These are phyloP conservation scores for Populus hybrid DNA, from an alignment of 441 rosid genomes.

Conservation along the genomic window DNA sequence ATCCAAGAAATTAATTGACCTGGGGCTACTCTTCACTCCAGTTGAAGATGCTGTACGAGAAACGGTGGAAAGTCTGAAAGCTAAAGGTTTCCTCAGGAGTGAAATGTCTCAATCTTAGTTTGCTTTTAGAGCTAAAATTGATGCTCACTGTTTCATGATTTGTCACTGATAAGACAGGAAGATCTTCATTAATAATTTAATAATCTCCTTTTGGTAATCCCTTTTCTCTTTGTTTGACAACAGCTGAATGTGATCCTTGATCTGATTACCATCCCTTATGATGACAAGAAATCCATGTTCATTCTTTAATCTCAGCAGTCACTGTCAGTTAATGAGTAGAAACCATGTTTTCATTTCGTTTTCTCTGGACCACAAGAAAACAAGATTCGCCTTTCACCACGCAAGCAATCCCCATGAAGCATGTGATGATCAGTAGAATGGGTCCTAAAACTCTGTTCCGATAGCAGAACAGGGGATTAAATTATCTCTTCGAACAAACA, in stretches of 20 bases:
- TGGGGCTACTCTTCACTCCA: constrained; percentile 59
- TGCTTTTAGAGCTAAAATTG: background rate
- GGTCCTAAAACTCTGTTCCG: constrained; percentile 13
- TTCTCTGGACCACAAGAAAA: constrained; percentile 10
- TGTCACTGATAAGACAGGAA: background rate
- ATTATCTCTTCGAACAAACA: background rate
- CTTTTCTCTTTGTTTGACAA: background rate
- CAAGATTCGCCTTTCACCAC: constrained; percentile 2
- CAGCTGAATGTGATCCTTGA: constrained; percentile 4
- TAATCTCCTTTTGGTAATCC: background rate
- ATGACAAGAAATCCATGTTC: background rate
- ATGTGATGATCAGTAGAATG: constrained; percentile 18
- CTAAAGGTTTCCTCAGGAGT: constrained; percentile 49
- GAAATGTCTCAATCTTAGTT: constrained; percentile 10
- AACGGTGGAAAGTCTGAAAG: constrained; percentile 54
- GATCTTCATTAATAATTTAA: constrained; percentile 10
- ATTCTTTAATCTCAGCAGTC: background rate
- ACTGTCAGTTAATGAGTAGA: background rate
- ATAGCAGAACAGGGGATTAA: background rate
- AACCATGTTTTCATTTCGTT: background rate
- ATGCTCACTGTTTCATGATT: background rate
- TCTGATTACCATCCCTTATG: background rate
- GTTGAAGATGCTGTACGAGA: constrained; percentile 63
- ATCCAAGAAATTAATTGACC: constrained; percentile 63
- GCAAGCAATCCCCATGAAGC: background rate